Evolutionary conservation across 2,329 filamentous ascomycete genomes (phyloP).

Genomic region (Tolypocladium nubicola): DNA sequence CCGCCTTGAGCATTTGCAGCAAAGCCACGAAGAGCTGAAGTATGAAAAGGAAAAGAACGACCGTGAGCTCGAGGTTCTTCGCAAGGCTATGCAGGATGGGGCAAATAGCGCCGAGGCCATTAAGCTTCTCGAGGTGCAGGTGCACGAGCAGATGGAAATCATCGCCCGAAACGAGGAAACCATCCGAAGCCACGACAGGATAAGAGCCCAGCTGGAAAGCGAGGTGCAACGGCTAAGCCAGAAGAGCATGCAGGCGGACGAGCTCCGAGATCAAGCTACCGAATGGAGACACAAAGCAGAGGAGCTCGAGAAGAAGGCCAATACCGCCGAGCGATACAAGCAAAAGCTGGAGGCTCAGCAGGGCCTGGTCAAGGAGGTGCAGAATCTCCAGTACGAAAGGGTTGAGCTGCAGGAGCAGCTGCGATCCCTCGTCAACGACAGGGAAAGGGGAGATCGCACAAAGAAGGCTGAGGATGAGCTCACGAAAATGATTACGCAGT

Average conservation of each 20-base stretch:
- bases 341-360: constrained; percentile 51
- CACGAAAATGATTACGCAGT: constrained; percentile 29
- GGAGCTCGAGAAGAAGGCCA: constrained; percentile 50
- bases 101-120: constrained; percentile 41
- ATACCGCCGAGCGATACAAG: constrained; percentile 50
- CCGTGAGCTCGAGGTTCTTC: constrained; percentile 38
- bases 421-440: constrained; percentile 23
- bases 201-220: constrained; percentile 43
- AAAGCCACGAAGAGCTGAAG: constrained; percentile 55
- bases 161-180: constrained; percentile 56
- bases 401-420: constrained; percentile 40
- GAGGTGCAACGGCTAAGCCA: constrained; percentile 37
- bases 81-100: constrained; percentile 40
- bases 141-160: constrained; percentile 58
- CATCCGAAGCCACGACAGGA: constrained; percentile 23
- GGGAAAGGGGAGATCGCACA: constrained; percentile 20
- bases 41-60: constrained; percentile 50
- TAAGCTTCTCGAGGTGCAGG: constrained; percentile 41
- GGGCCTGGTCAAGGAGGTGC: constrained; percentile 43
- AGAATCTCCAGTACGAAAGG: constrained; percentile 43
- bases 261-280: constrained; percentile 47
- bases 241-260: constrained; percentile 36
- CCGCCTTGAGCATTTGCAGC: constrained; percentile 48
- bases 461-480: constrained; percentile 27
- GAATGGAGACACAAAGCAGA: constrained; percentile 49